These are phyloP conservation scores for Isochrysis galbana DNA, from an alignment of 78 protist genomes.

Conservation along the genomic window DNA sequence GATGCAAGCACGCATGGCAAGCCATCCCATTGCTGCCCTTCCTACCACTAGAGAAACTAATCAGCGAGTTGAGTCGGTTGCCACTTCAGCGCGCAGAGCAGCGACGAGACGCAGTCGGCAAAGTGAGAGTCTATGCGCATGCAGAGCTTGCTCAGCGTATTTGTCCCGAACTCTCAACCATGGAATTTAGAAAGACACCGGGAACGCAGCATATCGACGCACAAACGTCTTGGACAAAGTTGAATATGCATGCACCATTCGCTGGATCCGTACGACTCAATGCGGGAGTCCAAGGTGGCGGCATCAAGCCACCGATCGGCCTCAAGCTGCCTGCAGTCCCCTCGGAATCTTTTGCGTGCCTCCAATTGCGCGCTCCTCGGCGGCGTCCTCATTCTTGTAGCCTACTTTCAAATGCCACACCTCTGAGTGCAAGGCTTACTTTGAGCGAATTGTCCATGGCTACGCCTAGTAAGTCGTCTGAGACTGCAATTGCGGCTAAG, in stretches of 20 bases:
- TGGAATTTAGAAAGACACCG: too few relatives aligned
- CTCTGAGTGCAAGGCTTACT: background rate
- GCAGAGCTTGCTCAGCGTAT: background rate
- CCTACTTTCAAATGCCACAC: background rate
- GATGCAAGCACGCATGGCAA: conserved; percentile 62
- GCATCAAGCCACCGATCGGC: background rate
- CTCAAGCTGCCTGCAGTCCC: background rate
- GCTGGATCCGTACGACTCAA: background rate
- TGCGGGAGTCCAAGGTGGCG: background rate
- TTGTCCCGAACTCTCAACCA: too few relatives aligned
- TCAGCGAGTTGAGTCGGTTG: background rate
- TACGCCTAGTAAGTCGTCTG: background rate
- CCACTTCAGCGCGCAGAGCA: background rate
- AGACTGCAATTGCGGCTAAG: background rate
- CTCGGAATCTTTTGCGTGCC: background rate
- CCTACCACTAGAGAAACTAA: conserved; percentile 20
- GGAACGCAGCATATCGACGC: background rate
- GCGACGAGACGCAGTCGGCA: background rate
- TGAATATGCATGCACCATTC: background rate
- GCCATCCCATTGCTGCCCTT: conserved; percentile 93
- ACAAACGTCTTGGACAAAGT: background rate
- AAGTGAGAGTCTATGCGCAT: background rate
- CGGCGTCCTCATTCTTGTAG: background rate
- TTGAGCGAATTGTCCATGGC: background rate
- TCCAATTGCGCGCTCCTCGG: background rate